Evolutionary conservation across 306 rosid species (phyloP).

Genomic region (Hippophae gyantsensis): DNA sequence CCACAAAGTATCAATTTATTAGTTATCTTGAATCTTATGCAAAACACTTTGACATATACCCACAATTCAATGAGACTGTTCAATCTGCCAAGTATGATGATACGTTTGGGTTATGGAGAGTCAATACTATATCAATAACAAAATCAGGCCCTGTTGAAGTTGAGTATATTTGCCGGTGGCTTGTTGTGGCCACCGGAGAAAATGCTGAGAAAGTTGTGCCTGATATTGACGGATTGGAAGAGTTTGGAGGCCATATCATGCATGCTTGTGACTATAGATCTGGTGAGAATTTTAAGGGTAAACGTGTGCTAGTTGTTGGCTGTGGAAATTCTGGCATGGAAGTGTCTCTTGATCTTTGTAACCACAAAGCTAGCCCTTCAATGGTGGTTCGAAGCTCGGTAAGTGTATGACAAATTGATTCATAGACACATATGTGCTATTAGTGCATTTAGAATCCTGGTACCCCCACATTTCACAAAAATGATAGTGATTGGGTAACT

Average conservation of each 20-base stretch:
- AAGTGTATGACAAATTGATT: conserved; percentile 21
- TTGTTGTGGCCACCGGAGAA: conserved; percentile 88
- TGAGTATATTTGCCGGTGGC: conserved; percentile 91
- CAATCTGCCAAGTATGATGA: conserved; percentile 78
- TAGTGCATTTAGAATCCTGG: too few relatives aligned
- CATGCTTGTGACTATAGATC: conserved; percentile 88
- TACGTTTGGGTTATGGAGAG: conserved; percentile 76
- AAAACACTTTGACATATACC: conserved; percentile 49
- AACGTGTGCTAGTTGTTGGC: conserved; percentile 69
- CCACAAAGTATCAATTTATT: conserved; percentile 69
- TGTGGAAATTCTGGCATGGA: conserved; percentile 99
- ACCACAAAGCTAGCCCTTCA: conserved; percentile 58
- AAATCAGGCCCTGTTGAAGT: conserved; percentile 23
- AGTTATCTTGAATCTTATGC: conserved; percentile 71
- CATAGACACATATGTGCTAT: too few relatives aligned
- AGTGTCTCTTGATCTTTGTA: conserved; percentile 84
- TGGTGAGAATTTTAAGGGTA: conserved; percentile 42
- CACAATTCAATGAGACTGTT: conserved; percentile 78
- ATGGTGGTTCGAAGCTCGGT: conserved; percentile 92
- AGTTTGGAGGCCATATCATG: conserved; percentile 57
- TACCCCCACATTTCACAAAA: too few relatives aligned
- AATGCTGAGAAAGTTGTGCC: conserved; percentile 77
- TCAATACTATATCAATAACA: conserved; percentile 31
- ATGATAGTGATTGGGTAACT: too few relatives aligned
- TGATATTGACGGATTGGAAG: conserved; percentile 57